phyloP scores from a whole-genome alignment of 1,284 basidiomycete species.

The Pascua guehoae region DNA sequence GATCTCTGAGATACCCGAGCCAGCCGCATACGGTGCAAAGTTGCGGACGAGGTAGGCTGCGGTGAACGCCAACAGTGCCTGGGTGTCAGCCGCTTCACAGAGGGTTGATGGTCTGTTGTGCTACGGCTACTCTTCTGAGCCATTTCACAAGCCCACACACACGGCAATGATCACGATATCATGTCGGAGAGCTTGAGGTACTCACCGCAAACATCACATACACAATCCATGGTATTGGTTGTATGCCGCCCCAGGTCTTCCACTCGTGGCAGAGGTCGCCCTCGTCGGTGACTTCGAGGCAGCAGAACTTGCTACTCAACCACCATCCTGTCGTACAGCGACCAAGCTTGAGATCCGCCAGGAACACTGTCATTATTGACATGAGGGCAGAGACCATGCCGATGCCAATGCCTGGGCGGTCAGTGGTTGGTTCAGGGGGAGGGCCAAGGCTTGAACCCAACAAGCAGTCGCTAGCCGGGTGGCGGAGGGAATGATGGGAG shows the following conservation, averaged over 20 bases:
- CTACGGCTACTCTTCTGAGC: no score
- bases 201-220: constrained; percentile 86
- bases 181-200: constrained; percentile 18
- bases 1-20: constrained; percentile 97
- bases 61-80: constrained; percentile 75
- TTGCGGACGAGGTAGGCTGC: constrained; percentile 83
- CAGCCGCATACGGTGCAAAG: constrained; percentile 92
- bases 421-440: not conserved
- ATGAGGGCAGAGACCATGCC: constrained; percentile 92
- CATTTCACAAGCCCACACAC: no score
- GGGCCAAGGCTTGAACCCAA: no score
- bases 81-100: not conserved
- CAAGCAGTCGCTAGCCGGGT: no score
- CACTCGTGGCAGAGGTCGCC: constrained; percentile 84
- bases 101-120: not conserved
- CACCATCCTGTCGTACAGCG: constrained; percentile 98
- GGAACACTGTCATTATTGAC: constrained; percentile 95
- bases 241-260: constrained; percentile 82
- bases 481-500: not conserved
- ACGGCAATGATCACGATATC: not conserved
- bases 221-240: constrained; percentile 71
- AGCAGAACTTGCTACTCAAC: constrained; percentile 97
- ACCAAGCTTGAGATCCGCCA: constrained; percentile 95
- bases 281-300: constrained; percentile 70
- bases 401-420: constrained; percentile 72